Evolutionary conservation across 495 filamentous ascomycete species (phyloP).

Genomic region (Pseudoneurospora amorphoporcata): DNA sequence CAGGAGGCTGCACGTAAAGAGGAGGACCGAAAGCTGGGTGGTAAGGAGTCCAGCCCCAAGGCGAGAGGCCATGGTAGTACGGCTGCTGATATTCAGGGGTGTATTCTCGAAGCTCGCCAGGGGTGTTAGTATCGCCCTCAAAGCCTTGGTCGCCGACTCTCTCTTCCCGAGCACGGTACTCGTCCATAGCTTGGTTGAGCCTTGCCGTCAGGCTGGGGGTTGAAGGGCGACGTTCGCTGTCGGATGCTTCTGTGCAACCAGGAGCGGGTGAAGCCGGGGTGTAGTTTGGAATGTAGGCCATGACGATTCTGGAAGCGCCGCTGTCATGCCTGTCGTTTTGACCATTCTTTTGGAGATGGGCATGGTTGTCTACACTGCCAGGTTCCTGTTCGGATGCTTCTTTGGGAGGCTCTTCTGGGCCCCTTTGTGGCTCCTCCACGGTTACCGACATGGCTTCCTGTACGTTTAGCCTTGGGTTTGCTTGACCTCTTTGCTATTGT

Average conservation of each 20-base stretch:
- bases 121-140: background rate
- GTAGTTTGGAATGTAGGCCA: background rate
- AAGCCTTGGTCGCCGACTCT: background rate
- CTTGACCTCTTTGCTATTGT: background rate
- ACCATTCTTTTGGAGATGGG: background rate
- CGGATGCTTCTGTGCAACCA: background rate
- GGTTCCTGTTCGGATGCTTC: background rate
- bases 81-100: background rate
- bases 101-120: background rate
- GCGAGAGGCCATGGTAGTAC: background rate
- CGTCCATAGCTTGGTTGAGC: background rate
- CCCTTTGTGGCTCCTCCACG: background rate
- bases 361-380: background rate
- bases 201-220: background rate
- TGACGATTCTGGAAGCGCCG: background rate
- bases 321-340: background rate
- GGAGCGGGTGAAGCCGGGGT: background rate
- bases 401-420: background rate
- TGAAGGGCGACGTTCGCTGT: background rate
- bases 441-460: background rate
- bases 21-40: background rate
- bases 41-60: background rate
- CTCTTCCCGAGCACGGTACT: background rate
- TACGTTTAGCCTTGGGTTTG: background rate
- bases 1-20: background rate